These are phyloP conservation scores for Kwoniella sp. DNA, from an alignment of 768 basidiomycete genomes.

Conservation along the genomic window DNA sequence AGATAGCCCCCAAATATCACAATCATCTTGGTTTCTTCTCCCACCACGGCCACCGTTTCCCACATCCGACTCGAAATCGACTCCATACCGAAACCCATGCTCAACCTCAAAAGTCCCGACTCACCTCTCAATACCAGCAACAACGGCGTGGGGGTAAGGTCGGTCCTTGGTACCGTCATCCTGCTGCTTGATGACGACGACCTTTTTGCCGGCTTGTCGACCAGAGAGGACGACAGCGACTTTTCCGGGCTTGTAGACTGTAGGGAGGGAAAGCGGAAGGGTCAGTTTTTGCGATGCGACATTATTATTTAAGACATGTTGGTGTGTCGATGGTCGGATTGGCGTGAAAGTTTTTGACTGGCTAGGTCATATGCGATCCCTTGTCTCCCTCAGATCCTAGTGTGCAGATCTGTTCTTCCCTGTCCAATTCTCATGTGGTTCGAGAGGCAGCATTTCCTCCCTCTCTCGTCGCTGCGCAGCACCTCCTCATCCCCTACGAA, in stretches of 20 bases:
- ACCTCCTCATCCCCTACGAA: background rate
- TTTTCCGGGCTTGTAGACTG: slow-evolving; percentile 60
- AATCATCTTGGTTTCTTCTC: too few relatives aligned
- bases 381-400: too few relatives aligned
- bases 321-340: background rate
- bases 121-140: slow-evolving; percentile 89
- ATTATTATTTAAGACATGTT: too few relatives aligned
- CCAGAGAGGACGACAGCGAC: slow-evolving; percentile 88
- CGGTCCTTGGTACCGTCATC: slow-evolving; percentile 97
- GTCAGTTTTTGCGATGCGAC: too few relatives aligned
- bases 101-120: slow-evolving; percentile 14
- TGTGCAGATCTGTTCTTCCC: too few relatives aligned
- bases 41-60: too few relatives aligned
- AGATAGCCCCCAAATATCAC: too few relatives aligned
- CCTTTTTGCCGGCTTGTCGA: slow-evolving; percentile 99
- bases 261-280: background rate
- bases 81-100: too few relatives aligned
- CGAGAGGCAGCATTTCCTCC: too few relatives aligned
- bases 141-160: slow-evolving; percentile 96
- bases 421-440: too few relatives aligned
- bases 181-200: slow-evolving; percentile 95
- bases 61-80: too few relatives aligned
- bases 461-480: too few relatives aligned
- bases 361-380: background rate
- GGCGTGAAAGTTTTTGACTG: background rate